Evolutionary conservation across 768 basidiomycete genomes (phyloP).

Genomic region (Butyriboletus loyo): DNA sequence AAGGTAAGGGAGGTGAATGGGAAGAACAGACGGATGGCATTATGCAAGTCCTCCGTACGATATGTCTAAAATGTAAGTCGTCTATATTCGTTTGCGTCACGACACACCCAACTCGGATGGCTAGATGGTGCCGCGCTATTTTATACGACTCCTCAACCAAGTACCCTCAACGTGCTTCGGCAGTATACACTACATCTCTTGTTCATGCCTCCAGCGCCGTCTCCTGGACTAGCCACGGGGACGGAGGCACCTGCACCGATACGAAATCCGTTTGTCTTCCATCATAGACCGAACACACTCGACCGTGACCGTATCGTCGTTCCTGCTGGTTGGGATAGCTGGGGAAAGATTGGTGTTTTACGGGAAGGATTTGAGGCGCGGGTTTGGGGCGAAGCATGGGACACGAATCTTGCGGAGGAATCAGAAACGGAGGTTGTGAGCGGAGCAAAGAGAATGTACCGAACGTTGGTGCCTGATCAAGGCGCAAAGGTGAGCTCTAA

Average conservation of each 20-base stretch:
- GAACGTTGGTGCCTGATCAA: slow-evolving; percentile 69
- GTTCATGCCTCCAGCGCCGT: slow-evolving; percentile 61
- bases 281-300: slow-evolving; percentile 83
- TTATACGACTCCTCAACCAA: slow-evolving; percentile 82
- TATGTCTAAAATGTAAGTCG: slow-evolving; percentile 86
- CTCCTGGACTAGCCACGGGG: slow-evolving; percentile 33
- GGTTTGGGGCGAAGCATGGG: slow-evolving; percentile 77
- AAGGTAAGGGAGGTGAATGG: slow-evolving; percentile 89
- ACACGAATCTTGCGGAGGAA: slow-evolving; percentile 58
- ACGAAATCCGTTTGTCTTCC: slow-evolving; percentile 84
- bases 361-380: slow-evolving; percentile 90
- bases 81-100: neutral
- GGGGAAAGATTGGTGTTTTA: slow-evolving; percentile 91
- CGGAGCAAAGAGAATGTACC: slow-evolving; percentile 68
- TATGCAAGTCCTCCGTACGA: slow-evolving; percentile 91
- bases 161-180: slow-evolving; percentile 70
- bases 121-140: slow-evolving; percentile 90
- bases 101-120: slow-evolving; percentile 3
- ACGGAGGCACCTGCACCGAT: slow-evolving; percentile 44
- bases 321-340: slow-evolving; percentile 96
- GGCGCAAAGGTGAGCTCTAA: slow-evolving; percentile 57
- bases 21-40: slow-evolving; percentile 94
- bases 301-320: slow-evolving; percentile 92
- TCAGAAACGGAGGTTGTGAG: slow-evolving; percentile 38
- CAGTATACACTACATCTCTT: slow-evolving; percentile 76